These are phyloP conservation scores for Ambrosia artemisiifolia DNA, from an alignment of 129 eudicot genomes.

Conservation along the genomic window DNA sequence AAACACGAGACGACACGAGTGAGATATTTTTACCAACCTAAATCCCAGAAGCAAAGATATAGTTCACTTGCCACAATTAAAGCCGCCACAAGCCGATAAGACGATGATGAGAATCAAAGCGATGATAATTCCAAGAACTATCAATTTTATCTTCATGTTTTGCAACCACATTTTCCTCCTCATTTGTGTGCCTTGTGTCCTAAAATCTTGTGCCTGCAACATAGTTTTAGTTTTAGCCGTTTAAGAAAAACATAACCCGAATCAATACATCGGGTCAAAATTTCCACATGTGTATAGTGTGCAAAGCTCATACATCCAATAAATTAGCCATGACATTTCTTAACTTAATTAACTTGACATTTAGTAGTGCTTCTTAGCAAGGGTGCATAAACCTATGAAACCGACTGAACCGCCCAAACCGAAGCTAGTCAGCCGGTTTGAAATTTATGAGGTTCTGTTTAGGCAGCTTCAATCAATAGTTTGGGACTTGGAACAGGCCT, in stretches of 20 bases:
- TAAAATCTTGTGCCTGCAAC: constrained; percentile 93
- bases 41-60: constrained; percentile 17
- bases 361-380: neutral
- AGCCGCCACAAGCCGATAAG: constrained; percentile 72
- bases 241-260: neutral
- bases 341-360: neutral
- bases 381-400: no score
- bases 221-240: neutral
- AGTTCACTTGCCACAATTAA: constrained; percentile 59
- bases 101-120: constrained; percentile 83
- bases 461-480: no score
- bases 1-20: constrained; percentile 20
- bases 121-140: constrained; percentile 74
- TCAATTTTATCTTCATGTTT: constrained; percentile 95
- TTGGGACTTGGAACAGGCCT: no score
- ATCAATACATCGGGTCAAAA: neutral
- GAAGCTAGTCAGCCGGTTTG: no score
- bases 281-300: neutral
- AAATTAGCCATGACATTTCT: neutral
- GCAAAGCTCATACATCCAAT: neutral
- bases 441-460: no score
- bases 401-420: no score
- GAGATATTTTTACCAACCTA: constrained; percentile 27
- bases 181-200: constrained; percentile 90
- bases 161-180: constrained; percentile 99